phyloP scores from a whole-genome alignment of 164 flowering plant species.

The Magnolia sinica region DNA sequence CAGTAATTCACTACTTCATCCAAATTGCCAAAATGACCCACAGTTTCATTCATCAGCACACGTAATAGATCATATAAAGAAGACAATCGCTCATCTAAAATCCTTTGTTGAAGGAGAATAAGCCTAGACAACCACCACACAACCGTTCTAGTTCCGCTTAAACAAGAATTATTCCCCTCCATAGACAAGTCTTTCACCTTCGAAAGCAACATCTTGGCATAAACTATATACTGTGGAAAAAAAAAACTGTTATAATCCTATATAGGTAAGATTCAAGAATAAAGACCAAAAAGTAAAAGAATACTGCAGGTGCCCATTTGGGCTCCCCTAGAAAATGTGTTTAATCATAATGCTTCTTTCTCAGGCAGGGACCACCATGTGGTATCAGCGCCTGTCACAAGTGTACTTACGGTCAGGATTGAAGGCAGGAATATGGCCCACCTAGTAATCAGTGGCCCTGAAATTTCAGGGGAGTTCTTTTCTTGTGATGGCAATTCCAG shows the following conservation, averaged over 20 bases:
- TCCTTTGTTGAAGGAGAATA: constrained; percentile 42
- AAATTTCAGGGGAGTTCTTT: too few relatives aligned
- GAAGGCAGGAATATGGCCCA: too few relatives aligned
- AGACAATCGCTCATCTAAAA: constrained; percentile 53
- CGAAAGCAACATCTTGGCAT: constrained; percentile 71
- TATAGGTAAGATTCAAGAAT: neutral
- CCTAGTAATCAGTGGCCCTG: too few relatives aligned
- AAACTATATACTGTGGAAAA: constrained; percentile 62
- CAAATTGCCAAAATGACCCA: constrained; percentile 49
- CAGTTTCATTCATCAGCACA: constrained; percentile 37
- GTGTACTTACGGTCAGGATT: too few relatives aligned
- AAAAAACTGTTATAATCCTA: neutral
- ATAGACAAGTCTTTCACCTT: constrained; percentile 52
- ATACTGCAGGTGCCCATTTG: too few relatives aligned
- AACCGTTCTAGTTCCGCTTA: constrained; percentile 42
- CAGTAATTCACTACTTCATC: constrained; percentile 57
- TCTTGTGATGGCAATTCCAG: too few relatives aligned
- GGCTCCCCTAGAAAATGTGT: too few relatives aligned
- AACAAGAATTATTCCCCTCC: constrained; percentile 23
- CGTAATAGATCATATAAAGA: constrained; percentile 62
- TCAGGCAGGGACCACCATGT: too few relatives aligned
- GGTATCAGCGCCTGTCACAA: too few relatives aligned
- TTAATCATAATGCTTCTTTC: too few relatives aligned
- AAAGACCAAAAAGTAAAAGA: neutral
- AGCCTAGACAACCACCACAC: constrained; percentile 64